Evolutionary conservation across 495 filamentous ascomycete species (phyloP).

Genomic region (Xylaria acuta): DNA sequence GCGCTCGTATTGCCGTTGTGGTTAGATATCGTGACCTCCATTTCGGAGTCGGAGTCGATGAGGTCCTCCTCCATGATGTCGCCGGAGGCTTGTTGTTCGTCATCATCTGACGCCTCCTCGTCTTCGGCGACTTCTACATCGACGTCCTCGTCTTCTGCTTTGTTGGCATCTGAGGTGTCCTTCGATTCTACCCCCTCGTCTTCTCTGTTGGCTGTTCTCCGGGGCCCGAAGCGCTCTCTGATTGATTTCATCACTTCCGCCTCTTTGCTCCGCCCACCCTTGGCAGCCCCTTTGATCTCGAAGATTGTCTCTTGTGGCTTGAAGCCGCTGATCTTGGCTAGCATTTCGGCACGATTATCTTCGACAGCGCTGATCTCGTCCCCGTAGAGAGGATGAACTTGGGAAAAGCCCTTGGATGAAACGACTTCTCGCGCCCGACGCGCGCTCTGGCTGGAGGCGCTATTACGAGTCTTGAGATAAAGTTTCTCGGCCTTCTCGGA

Average conservation of each 20-base stretch:
- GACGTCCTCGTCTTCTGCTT: slow-evolving; percentile 43
- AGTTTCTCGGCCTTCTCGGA: slow-evolving; percentile 89
- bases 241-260: slow-evolving; percentile 79
- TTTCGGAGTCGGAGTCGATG: slow-evolving; percentile 72
- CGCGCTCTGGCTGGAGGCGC: slow-evolving; percentile 84
- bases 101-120: slow-evolving; percentile 36
- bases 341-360: slow-evolving; percentile 78
- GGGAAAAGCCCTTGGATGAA: slow-evolving; percentile 68
- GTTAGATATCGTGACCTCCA: slow-evolving; percentile 84
- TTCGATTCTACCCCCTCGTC: slow-evolving; percentile 45
- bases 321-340: slow-evolving; percentile 83
- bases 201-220: slow-evolving; percentile 44
- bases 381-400: slow-evolving; percentile 78
- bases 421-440: slow-evolving; percentile 81
- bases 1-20: slow-evolving; percentile 36
- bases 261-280: slow-evolving; percentile 66
- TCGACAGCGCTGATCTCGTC: slow-evolving; percentile 67
- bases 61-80: slow-evolving; percentile 59
- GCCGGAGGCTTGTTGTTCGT: slow-evolving; percentile 22
- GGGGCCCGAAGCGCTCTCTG: slow-evolving; percentile 65
- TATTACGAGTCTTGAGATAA: slow-evolving; percentile 86
- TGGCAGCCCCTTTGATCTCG: slow-evolving; percentile 79
- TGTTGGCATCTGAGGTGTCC: slow-evolving; percentile 34
- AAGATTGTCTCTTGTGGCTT: slow-evolving; percentile 93
- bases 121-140: slow-evolving; percentile 55